Base-by-base conservation (phyloP, 768 basidiomycete genomes). In the Mrakia blollopis region DNA sequence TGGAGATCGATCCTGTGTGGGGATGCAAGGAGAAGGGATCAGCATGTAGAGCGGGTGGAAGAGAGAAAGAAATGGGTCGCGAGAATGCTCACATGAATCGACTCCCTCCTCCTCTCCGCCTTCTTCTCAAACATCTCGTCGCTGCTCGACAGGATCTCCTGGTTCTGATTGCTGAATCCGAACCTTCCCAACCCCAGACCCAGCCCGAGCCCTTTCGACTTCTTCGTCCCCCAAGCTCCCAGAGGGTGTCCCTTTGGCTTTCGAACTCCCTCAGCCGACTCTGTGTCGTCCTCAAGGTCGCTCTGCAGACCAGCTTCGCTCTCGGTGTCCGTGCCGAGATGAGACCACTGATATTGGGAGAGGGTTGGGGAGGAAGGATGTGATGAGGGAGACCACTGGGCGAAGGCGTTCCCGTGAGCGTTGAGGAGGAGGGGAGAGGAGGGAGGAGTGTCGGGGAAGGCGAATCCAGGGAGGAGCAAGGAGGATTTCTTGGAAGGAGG, bases 221-320 rank as follows among this genome's bases (percentile, higher is more conserved):
- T 35, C 21, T 1, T 8, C 28, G 41, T 0, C 11, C 41, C 62
- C 41, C 62, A 63, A 10, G 44, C 63, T 32, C 62, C 47, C 9
- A 74, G 73, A 39, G 73, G 73, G 28, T 74, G 73, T 10, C 73
- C 63, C 44, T 74, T 74, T 5, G 73, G 73, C 32, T 62, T 74
- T 28, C 61, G 9, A 9, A 50, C 44, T 10, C 23, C 44, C 18
- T 73, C 72, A 7, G 37, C 23, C 13, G 23, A 18, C 37, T 39
- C 37, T 23, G 39, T 39, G 1, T 41, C 65, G 25, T 39, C 44
- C 9, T n/a, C 41, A 14, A 14, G 47, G 18, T 50, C 47, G 28
- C 21, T 3, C 28, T 62, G 28, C 32, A 74, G 16, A 16, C 72
- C 72, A 18, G 61, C 61, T 18, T 73, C 72, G 9, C 57, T 63